Evolutionary conservation across 345 rosid genomes (phyloP).

Genomic region (Eucalyptus victrix): DNA sequence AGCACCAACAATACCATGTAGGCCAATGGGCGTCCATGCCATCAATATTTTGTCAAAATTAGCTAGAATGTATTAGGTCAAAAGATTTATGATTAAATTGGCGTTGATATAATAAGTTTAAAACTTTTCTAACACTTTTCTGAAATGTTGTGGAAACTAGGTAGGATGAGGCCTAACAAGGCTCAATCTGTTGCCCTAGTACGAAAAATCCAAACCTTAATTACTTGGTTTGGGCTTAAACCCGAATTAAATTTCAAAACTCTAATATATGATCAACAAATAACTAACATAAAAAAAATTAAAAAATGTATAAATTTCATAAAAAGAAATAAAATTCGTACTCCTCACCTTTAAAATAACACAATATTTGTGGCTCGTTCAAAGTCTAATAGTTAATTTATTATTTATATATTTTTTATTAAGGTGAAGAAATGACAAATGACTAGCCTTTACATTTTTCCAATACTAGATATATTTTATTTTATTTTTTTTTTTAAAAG

Average conservation of each 20-base stretch:
- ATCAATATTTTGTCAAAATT: no score
- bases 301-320: neutral
- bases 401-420: neutral
- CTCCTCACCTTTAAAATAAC: neutral
- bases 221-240: no score
- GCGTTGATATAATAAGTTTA: fast-evolving
- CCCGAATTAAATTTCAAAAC: neutral
- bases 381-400: neutral
- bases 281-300: neutral
- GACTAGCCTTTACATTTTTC: neutral
- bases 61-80: fast-evolving
- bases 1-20: fast-evolving
- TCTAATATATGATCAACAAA: neutral
- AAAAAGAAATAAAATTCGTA: neutral
- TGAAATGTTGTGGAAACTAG: neutral
- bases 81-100: no score
- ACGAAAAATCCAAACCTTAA: no score
- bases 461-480: neutral
- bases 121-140: no score
- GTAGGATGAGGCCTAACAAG: neutral
- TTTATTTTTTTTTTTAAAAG: no score
- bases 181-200: no score
- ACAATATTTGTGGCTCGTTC: neutral
- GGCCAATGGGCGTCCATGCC: fast-evolving
- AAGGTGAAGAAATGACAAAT: neutral